Percentiles rank a stretch among this genome's conserved stretches.
These are phyloP conservation scores for Pyrus pyrifolia DNA, from an alignment of 306 rosid species.

Conservation along the genomic window DNA sequence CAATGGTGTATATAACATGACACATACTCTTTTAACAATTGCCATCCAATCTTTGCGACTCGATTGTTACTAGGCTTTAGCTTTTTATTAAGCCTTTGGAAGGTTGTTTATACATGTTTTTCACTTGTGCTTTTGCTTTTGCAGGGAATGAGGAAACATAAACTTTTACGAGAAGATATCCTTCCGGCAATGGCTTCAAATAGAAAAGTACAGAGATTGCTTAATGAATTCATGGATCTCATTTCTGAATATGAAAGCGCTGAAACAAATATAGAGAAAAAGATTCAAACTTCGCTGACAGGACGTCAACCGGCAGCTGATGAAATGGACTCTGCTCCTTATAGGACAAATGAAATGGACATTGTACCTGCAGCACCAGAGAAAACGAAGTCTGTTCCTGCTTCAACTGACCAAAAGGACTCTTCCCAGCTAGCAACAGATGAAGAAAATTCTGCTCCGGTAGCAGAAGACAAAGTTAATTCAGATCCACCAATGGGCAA, in stretches of 20 bases:
- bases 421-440: slow-evolving; percentile 6
- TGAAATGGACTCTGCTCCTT: slow-evolving; percentile 15
- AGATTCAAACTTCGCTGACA: slow-evolving; percentile 19
- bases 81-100: not conserved
- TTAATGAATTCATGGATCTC: slow-evolving; percentile 89
- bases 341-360: slow-evolving; percentile 18
- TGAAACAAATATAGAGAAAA: slow-evolving; percentile 40
- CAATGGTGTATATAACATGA: not conserved
- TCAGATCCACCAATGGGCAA: slow-evolving; percentile 29
- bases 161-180: slow-evolving; percentile 84
- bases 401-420: slow-evolving; percentile 15
- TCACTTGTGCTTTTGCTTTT: slow-evolving; percentile 5
- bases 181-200: slow-evolving; percentile 98
- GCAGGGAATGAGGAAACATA: slow-evolving; percentile 93
- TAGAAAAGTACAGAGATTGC: slow-evolving; percentile 92
- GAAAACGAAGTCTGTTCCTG: slow-evolving; percentile 4
- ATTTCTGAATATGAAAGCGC: slow-evolving; percentile 61
- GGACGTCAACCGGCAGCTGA: slow-evolving; percentile 24
- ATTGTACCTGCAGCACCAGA: slow-evolving; percentile 13
- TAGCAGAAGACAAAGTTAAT: slow-evolving; percentile 10
- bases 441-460: slow-evolving; percentile 17
- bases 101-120: not conserved
- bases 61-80: not conserved
- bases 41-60: not conserved
- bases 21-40: not conserved